Percentiles rank a stretch among this genome's conserved stretches.
phyloP scores from a whole-genome alignment of 371 early-diverging fungal genomes.

The Lichtheimia corymbifera region DNA sequence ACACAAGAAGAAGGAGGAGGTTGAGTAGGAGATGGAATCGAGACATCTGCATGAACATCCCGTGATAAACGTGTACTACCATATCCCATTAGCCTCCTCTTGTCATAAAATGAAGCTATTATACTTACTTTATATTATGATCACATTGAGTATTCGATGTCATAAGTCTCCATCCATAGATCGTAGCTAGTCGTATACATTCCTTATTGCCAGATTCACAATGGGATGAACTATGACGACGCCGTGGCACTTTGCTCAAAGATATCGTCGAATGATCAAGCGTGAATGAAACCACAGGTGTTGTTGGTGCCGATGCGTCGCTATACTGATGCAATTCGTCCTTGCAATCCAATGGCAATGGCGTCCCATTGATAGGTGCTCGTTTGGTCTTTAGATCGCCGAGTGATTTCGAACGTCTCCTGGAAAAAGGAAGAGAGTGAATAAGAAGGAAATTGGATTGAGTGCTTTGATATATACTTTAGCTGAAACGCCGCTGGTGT shows the following conservation, averaged over 20 bases:
- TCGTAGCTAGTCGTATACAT: slow-evolving; percentile 50
- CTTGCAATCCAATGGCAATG: background rate
- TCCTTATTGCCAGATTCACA: slow-evolving; percentile 44
- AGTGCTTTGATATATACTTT: background rate
- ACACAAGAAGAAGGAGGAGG: background rate
- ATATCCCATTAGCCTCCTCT: too few species aligned
- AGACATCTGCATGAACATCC: background rate
- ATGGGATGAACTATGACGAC: slow-evolving; percentile 50
- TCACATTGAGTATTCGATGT: slow-evolving; percentile 16
- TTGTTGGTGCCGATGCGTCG: slow-evolving; percentile 15
- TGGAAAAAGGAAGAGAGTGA: background rate
- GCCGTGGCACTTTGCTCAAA: slow-evolving; percentile 17
- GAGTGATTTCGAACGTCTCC: slow-evolving; percentile 45
- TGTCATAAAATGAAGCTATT: too few species aligned
- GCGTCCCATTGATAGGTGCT: slow-evolving; percentile 1
- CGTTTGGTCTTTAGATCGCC: slow-evolving; percentile 27
- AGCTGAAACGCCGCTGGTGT: background rate
- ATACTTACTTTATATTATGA: slow-evolving; percentile 5
- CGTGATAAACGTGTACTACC: slow-evolving; percentile 4
- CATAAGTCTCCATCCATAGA: slow-evolving; percentile 54
- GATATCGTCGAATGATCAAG: background rate
- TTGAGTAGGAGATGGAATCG: slow-evolving; percentile 2
- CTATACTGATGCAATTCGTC: slow-evolving; percentile 12
- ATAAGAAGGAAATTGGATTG: too few species aligned
- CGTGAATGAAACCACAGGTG: slow-evolving; percentile 23